These are phyloP conservation scores for Chionographis japonica DNA, from an alignment of 106 monocot species.

Conservation along the genomic window DNA sequence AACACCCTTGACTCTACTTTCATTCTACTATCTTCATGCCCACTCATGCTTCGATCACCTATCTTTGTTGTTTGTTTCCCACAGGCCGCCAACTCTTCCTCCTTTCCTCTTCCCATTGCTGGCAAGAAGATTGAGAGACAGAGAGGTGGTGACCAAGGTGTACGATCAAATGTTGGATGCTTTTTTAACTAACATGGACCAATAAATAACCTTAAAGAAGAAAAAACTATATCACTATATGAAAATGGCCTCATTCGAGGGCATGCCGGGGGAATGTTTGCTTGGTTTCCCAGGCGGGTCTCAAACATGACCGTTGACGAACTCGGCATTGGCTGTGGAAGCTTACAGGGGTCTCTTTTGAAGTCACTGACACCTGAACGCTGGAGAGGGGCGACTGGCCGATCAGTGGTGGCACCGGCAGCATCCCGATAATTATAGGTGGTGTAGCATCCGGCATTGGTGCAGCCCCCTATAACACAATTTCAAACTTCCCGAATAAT, in stretches of 20 bases:
- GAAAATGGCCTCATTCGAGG: neutral
- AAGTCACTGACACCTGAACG: slow-evolving; percentile 45
- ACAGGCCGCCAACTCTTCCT: too few species aligned
- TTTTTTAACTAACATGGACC: too few species aligned
- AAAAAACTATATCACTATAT: neutral
- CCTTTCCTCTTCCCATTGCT: too few species aligned
- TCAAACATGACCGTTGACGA: slow-evolving; percentile 57
- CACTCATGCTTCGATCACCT: too few species aligned
- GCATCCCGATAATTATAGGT: slow-evolving; percentile 67
- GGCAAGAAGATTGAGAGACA: too few species aligned
- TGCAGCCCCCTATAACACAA: slow-evolving; percentile 37
- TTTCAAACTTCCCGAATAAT: neutral
- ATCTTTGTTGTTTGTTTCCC: too few species aligned
- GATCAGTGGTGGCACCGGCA: slow-evolving; percentile 46
- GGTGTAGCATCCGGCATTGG: slow-evolving; percentile 37
- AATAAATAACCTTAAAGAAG: too few species aligned
- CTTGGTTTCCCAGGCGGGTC: slow-evolving; percentile 85
- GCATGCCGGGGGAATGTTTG: slow-evolving; percentile 72
- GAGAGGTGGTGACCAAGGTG: too few species aligned
- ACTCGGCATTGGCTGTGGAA: slow-evolving; percentile 72
- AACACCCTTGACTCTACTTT: too few species aligned
- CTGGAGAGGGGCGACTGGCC: slow-evolving; percentile 50
- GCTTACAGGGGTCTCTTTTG: slow-evolving; percentile 85
- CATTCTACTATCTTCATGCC: too few species aligned
- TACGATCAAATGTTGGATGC: too few species aligned